These are phyloP conservation scores for Pichia insulana DNA, from an alignment of 805 yeast genomes.

Conservation along the genomic window DNA sequence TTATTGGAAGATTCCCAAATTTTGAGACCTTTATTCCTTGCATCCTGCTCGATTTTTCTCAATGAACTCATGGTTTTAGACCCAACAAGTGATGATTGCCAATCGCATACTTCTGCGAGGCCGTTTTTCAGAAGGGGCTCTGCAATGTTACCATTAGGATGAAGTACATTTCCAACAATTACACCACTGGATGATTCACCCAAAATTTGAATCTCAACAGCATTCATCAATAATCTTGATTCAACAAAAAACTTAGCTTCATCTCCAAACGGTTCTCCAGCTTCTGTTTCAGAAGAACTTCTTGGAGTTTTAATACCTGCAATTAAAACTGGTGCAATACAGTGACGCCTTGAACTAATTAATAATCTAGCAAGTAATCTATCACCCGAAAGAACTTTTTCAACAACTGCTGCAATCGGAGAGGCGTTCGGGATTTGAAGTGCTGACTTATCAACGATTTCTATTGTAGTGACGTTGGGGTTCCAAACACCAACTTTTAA, in stretches of 20 bases:
- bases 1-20: conserved; percentile 38
- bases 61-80: conserved; percentile 50
- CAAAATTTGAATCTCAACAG: conserved; percentile 45
- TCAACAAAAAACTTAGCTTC: conserved; percentile 60
- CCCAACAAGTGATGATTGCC: conserved; percentile 70
- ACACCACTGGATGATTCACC: conserved; percentile 59
- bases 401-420: conserved; percentile 56
- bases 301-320: conserved; percentile 75
- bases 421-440: conserved; percentile 29
- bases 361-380: conserved; percentile 52
- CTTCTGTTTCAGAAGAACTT: conserved; percentile 38
- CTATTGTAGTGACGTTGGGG: conserved; percentile 19
- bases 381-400: conserved; percentile 73
- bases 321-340: conserved; percentile 48
- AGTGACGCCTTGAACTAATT: conserved; percentile 38
- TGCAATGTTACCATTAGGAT: conserved; percentile 73
- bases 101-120: conserved; percentile 65
- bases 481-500: conserved; percentile 53
- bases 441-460: conserved; percentile 22
- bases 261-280: conserved; percentile 54
- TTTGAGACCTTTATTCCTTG: conserved; percentile 47
- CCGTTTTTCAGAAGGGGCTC: conserved; percentile 62
- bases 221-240: conserved; percentile 51
- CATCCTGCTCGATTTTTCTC: conserved; percentile 57
- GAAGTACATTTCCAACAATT: conserved; percentile 48